A percentile compares a stretch with the other conserved stretches of the same genome.
These are phyloP conservation scores for Zarea fungicola DNA, from an alignment of 2,329 filamentous ascomycete genomes.

Conservation along the genomic window DNA sequence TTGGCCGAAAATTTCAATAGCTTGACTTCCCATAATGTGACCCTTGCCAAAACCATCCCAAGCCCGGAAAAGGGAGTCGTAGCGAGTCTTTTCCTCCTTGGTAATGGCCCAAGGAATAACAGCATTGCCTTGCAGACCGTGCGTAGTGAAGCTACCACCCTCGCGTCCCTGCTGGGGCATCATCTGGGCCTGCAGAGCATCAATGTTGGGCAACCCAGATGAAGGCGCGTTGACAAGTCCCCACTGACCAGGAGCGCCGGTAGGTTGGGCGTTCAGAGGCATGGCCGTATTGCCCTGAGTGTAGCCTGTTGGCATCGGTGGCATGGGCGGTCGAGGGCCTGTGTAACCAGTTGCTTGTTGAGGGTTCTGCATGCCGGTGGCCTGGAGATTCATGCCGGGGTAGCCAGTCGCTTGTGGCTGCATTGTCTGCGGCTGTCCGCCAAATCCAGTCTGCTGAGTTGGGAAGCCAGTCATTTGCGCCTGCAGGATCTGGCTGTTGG, in stretches of 20 bases:
- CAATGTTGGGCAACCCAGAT: constrained; percentile 86
- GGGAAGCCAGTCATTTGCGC: constrained; percentile 50
- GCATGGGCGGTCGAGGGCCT: constrained; percentile 86
- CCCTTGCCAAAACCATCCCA: constrained; percentile 96
- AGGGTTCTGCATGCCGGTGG: constrained; percentile 50
- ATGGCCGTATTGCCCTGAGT: constrained; percentile 61
- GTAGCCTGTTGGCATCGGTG: constrained; percentile 63
- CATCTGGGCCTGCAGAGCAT: constrained; percentile 86
- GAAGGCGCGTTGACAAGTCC: constrained; percentile 94
- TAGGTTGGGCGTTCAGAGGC: constrained; percentile 86
- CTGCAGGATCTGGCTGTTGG: constrained; percentile 61
- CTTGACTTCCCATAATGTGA: constrained; percentile 84
- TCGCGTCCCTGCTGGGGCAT: constrained; percentile 96
- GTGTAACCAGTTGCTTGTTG: constrained; percentile 76
- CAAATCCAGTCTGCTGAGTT: constrained; percentile 49
- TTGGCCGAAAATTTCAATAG: constrained; percentile 95
- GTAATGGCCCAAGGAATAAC: constrained; percentile 98
- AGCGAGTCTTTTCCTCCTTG: constrained; percentile 96
- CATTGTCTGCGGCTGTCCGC: constrained; percentile 52
- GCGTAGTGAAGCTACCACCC: constrained; percentile 73
- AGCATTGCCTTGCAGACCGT: constrained; percentile 85
- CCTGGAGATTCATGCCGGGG: constrained; percentile 34
- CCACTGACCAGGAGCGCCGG: constrained; percentile 90
- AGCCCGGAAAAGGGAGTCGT: constrained; percentile 88
- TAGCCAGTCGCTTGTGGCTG: constrained; percentile 69